These are phyloP conservation scores for Dalbergia oliveri DNA, from an alignment of 306 rosid genomes.

Conservation along the genomic window DNA sequence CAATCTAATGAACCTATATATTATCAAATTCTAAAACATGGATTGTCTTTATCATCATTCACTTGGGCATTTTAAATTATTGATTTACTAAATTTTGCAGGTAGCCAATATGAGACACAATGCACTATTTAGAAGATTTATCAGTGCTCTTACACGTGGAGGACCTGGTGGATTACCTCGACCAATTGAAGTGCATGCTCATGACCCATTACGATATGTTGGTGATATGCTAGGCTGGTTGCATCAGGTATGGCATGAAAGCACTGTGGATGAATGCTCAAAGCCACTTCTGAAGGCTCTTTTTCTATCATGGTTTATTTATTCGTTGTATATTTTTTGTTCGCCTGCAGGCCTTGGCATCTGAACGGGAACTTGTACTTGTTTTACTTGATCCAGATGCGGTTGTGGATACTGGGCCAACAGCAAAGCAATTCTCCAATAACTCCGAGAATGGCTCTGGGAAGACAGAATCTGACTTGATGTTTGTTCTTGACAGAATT, in stretches of 20 bases:
- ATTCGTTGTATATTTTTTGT: slow-evolving; percentile 12
- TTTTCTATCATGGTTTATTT: slow-evolving; percentile 35
- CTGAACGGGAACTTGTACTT: slow-evolving; percentile 95
- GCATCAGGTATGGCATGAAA: slow-evolving; percentile 77
- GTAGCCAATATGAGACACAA: slow-evolving; percentile 99
- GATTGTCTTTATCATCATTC: slow-evolving; percentile 34
- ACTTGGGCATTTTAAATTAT: slow-evolving; percentile 25
- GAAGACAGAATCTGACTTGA: slow-evolving; percentile 78
- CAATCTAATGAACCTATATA: slow-evolving; percentile 32
- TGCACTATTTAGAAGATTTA: slow-evolving; percentile 93
- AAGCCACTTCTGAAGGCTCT: slow-evolving; percentile 35
- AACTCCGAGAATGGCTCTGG: slow-evolving; percentile 61
- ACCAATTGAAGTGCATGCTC: slow-evolving; percentile 99
- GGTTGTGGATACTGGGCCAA: slow-evolving; percentile 62
- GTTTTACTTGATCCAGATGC: slow-evolving; percentile 87
- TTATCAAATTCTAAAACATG: slow-evolving; percentile 46
- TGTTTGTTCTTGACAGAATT: slow-evolving; percentile 94
- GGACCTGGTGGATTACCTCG: slow-evolving; percentile 99
- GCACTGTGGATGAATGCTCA: slow-evolving; percentile 39
- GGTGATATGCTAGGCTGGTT: slow-evolving; percentile 98
- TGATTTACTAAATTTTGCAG: slow-evolving; percentile 53
- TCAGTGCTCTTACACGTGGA: slow-evolving; percentile 96
- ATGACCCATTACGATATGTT: slow-evolving; percentile 95
- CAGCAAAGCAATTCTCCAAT: slow-evolving; percentile 63
- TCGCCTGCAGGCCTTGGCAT: slow-evolving; percentile 86